Evolutionary conservation across 2,329 filamentous ascomycete species (phyloP), one percentile per base, ranked within the genome.

Genomic region (Capronia coronata): DNA sequence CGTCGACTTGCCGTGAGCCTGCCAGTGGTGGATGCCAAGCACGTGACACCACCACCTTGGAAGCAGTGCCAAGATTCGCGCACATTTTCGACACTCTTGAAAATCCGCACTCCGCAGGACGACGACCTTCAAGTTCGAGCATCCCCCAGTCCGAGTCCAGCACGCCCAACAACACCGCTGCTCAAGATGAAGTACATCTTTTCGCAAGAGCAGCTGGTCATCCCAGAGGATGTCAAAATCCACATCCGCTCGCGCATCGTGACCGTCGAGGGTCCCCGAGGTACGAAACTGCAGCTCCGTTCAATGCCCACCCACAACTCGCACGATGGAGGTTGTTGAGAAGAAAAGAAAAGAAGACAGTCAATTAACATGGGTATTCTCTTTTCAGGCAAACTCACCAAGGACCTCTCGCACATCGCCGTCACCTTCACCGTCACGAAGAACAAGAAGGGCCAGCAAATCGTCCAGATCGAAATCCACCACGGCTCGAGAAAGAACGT

Each of bases 131-230:
- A 22, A 18, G 14, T 37, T n/a, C n/a, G n/a, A n/a, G n/a, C n/a
- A n/a, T n/a, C n/a, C n/a, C n/a, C n/a, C n/a, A n/a, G n/a, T n/a
- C n/a, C n/a, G n/a, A 47, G 14, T 37, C 34, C 40, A 35, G 10
- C 23, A 39, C 30, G 47, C 32, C 62, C 65, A 63, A 63, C 62
- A 66, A 63, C 42, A 51, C 46, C 52, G 48, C 62, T 68, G 68
- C 68, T 77, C 86, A 96, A 87, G 78, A 97, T 97, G 93, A 94
- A 87, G 82, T 97, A 96, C 87, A 95, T 98, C 79, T 89, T 96
- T 83, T 94, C 88, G 71, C 81, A 91, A 79, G 91, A 98, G 84
- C 80, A 82, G 77, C 81, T 98, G 78, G 82, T 84, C 69, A 88
- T 98, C 76, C 93, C 94, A 70, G 88, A 96, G 75, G 87, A 90